These are phyloP conservation scores for Crithidia brevicula DNA, from an alignment of 208 protist species.

Conservation along the genomic window DNA sequence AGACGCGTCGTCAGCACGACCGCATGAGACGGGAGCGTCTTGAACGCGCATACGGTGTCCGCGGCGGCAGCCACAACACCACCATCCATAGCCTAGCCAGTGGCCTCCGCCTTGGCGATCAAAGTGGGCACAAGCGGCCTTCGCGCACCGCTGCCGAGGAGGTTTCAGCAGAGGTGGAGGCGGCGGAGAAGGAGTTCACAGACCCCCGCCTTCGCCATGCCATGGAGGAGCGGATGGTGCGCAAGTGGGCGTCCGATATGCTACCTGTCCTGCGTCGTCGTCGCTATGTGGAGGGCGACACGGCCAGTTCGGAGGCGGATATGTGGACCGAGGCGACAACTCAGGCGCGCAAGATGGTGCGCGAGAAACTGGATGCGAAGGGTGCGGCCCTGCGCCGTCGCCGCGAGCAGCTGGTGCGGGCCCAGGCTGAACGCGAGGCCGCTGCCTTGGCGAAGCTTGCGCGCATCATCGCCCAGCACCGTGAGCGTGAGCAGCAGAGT, in stretches of 20 bases:
- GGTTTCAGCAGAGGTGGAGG: constrained; percentile 11
- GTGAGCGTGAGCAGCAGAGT: constrained; percentile 12
- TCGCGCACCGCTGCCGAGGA: constrained; percentile 8
- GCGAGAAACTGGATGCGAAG: constrained; percentile 49
- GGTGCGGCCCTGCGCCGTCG: constrained; percentile 30
- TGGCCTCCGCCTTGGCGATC: neutral
- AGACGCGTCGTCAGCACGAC: constrained; percentile 23
- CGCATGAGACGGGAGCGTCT: constrained; percentile 20
- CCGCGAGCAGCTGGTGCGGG: constrained; percentile 50
- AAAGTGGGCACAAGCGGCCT: constrained; percentile 13
- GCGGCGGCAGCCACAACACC: neutral
- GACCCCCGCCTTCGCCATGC: constrained; percentile 29
- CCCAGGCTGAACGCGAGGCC: constrained; percentile 62
- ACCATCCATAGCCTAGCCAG: no score
- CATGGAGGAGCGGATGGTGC: constrained; percentile 66
- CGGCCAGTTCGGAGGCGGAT: constrained; percentile 34
- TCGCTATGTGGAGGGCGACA: constrained; percentile 42
- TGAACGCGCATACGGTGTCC: constrained; percentile 6
- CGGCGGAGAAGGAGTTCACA: constrained; percentile 20
- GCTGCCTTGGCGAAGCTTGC: constrained; percentile 78
- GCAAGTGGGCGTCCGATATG: constrained; percentile 51
- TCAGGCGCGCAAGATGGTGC: constrained; percentile 58
- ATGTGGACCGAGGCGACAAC: constrained; percentile 60
- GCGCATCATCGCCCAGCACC: constrained; percentile 64
- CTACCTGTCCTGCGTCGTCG: constrained; percentile 67